Percentiles rank a stretch among this genome's conserved stretches.
These are phyloP conservation scores for Graphilbum sp. DNA, from an alignment of 2,329 filamentous ascomycete species.

Conservation along the genomic window DNA sequence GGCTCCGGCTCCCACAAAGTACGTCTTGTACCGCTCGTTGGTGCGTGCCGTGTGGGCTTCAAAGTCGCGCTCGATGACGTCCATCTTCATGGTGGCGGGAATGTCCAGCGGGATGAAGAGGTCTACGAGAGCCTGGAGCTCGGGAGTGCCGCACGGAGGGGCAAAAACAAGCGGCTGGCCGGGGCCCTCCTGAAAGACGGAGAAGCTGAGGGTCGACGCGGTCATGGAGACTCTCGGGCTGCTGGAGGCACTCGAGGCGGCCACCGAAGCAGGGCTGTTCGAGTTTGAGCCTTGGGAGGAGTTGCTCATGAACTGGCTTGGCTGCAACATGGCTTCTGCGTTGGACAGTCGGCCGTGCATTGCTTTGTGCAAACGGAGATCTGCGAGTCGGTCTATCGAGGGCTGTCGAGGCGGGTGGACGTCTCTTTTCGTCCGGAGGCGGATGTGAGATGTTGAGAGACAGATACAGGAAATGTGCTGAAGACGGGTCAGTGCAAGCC, in stretches of 20 bases:
- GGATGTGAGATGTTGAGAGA: no score
- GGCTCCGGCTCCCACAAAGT: slow-evolving; percentile 22
- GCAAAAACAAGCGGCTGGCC: slow-evolving; percentile 47
- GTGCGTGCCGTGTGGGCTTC: slow-evolving; percentile 23
- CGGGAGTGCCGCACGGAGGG: slow-evolving; percentile 44
- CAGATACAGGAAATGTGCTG: no score
- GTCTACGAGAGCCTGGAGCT: slow-evolving; percentile 44
- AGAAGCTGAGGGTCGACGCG: slow-evolving; percentile 23
- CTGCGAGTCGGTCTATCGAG: no score
- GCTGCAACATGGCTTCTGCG: slow-evolving; percentile 5
- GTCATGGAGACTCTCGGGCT: slow-evolving; percentile 1
- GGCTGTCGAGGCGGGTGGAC: no score
- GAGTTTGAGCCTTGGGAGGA: slow-evolving; percentile 1
- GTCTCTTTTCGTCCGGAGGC: no score
- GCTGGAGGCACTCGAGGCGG: slow-evolving; percentile 4
- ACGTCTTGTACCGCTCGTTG: slow-evolving; percentile 45
- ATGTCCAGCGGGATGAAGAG: slow-evolving; percentile 31
- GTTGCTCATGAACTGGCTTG: slow-evolving; percentile 5
- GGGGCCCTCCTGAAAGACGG: slow-evolving; percentile 40
- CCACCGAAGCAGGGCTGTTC: slow-evolving; percentile 2
- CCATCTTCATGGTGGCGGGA: slow-evolving; percentile 29
- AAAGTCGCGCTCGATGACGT: slow-evolving; percentile 10
- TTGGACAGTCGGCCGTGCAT: background rate
- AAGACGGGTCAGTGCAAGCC: background rate
- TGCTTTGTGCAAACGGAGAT: no score